Base-by-base conservation (phyloP, 352 stramenopile genomes). In the Globisporangium radiosum region DNA sequence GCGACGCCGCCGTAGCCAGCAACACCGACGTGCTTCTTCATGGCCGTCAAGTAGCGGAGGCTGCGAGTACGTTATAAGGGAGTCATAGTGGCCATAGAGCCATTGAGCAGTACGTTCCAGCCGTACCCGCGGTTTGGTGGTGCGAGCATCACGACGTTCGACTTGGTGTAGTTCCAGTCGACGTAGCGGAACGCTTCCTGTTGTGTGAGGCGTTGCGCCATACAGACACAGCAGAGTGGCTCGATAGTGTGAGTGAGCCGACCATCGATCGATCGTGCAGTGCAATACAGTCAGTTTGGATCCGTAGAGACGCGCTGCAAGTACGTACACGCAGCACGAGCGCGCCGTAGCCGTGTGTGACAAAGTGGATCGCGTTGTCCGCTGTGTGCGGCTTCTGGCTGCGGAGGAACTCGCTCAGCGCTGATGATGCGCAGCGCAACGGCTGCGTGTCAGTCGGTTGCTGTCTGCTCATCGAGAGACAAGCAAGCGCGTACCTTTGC, bases 81-180 rank as follows among this genome's bases (percentile, higher is more conserved):
- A 33, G 25, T 33, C 25, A 33, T 33, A 33, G 25, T 33, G 25
- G 25, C 25, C 25, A 33, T 33, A 33, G 25, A 33, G 25, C 25
- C 25, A 33, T 33, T 33, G 25, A 33, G 25, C 25, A 33, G 25
- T 33, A 33, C 1, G 25, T 33, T 33, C 25, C 53, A 52, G 14
- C 14, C 53, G 39, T 65, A 88, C 81, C 81, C 81, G 60, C 78
- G 73, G 57, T 91, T 91, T 1, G 81, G 76, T 5, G 81, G 81
- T 1, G 71, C 77, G 33, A 91, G 62, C 81, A 91, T 91, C 36
- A 91, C 74, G 25, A 91, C 59, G 58, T 88, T 89, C 39, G 76
- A 87, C 47, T 79, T 78, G 17, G 74, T 87, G 42, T 78, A 72
- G 62, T 88, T 80, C 81, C 81, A 91, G 51, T 89, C 75, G 14